Conservation (phyloP, 2,329 filamentous ascomycete genomes). For the Harringtonia lauricola region DNA sequence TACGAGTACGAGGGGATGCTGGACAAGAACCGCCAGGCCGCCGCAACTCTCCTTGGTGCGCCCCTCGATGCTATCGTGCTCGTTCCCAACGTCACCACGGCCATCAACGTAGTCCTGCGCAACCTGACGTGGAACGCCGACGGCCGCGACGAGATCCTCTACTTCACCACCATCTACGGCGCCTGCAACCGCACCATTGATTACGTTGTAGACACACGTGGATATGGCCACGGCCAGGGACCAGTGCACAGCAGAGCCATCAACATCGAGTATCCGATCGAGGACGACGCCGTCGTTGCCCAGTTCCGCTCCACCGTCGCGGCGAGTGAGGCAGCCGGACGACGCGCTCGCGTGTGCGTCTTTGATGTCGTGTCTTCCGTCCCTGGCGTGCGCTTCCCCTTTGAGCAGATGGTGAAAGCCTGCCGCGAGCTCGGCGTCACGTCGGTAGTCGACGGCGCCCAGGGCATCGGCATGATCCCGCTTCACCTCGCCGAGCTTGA, state of each 20-base stretch:
- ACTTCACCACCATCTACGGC: conserved; percentile 70
- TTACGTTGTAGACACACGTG: conserved; percentile 42
- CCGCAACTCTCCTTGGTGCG: conserved; percentile 46
- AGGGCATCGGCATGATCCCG: conserved; percentile 66
- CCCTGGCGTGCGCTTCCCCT: conserved; percentile 73
- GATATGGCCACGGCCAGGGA: no score
- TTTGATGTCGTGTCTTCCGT: conserved; percentile 74
- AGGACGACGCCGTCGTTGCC: conserved; percentile 54
- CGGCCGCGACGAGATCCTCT: conserved; percentile 67
- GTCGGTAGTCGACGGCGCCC: conserved; percentile 73
- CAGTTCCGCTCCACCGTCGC: conserved; percentile 50
- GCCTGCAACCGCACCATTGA: conserved; percentile 64
- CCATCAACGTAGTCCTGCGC: conserved; percentile 68
- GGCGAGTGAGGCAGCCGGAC: conserved; percentile 39
- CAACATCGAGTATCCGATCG: conserved; percentile 53
- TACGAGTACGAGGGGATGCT: conserved; percentile 53
- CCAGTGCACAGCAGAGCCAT: conserved; percentile 28
- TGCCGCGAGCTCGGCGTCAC: conserved; percentile 59
- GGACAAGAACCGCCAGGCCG: conserved; percentile 49
- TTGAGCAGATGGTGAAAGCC: conserved; percentile 50
- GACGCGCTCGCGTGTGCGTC: conserved; percentile 54
- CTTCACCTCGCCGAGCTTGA: conserved; percentile 50
- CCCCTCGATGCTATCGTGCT: conserved; percentile 60
- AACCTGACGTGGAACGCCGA: conserved; percentile 57
- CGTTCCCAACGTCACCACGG: conserved; percentile 70